phyloP scores from a whole-genome alignment of 2,329 filamentous ascomycete genomes.

The Lasiodiplodia theobromae region DNA sequence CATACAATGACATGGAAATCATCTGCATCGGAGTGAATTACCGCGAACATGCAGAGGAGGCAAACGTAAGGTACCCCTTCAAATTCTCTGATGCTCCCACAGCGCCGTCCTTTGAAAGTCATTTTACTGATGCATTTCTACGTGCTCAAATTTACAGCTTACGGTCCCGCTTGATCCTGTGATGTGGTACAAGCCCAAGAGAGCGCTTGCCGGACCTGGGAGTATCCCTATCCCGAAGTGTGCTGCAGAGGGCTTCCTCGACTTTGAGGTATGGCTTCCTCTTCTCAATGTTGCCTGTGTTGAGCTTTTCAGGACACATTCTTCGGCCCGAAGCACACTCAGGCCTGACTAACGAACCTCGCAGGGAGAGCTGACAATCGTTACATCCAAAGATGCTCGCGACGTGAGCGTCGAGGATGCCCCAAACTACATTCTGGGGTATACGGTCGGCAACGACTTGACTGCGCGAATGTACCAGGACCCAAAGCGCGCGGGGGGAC shows the following conservation, averaged over 20 bases:
- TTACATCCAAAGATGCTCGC: slow-evolving; percentile 30
- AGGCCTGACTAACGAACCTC: neutral
- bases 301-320: neutral
- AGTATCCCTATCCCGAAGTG: slow-evolving; percentile 25
- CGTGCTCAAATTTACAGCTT: slow-evolving; percentile 8
- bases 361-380: slow-evolving; percentile 14
- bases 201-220: slow-evolving; percentile 31
- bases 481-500: slow-evolving; percentile 48
- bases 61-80: neutral
- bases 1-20: slow-evolving; percentile 32
- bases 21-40: slow-evolving; percentile 9
- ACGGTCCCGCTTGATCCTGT: slow-evolving; percentile 30
- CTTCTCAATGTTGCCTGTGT: neutral
- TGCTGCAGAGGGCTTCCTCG: slow-evolving; percentile 35
- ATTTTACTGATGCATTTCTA: neutral
- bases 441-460: slow-evolving; percentile 33
- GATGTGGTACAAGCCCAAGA: slow-evolving; percentile 33
- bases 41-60: slow-evolving; percentile 1
- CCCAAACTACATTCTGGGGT: slow-evolving; percentile 59
- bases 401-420: slow-evolving; percentile 31
- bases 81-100: neutral
- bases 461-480: slow-evolving; percentile 32
- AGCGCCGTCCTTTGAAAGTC: neutral
- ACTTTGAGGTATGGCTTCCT: neutral
- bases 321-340: neutral